A percentile compares a stretch with the other conserved stretches of the same genome.
phyloP scores from a whole-genome alignment of 805 yeast species.

The Hanseniaspora lachancei region DNA sequence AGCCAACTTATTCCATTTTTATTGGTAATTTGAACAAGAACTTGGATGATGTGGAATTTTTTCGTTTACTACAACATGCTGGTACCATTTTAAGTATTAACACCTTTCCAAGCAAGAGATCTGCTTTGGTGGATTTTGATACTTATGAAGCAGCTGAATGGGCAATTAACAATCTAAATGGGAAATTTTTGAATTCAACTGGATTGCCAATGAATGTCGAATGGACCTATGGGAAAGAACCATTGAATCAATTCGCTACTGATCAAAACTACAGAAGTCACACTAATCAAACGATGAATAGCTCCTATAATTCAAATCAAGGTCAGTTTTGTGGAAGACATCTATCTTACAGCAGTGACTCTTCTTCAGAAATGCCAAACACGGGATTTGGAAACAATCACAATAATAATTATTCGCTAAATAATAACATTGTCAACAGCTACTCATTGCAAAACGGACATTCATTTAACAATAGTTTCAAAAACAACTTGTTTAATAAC shows the following conservation, averaged over 20 bases:
- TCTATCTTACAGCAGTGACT: background rate
- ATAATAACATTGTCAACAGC: background rate
- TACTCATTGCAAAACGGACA: background rate
- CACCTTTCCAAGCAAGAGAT: slow-evolving; percentile 66
- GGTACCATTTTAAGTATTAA: slow-evolving; percentile 59
- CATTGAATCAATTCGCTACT: background rate
- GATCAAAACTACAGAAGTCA: background rate
- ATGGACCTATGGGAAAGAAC: slow-evolving; percentile 45
- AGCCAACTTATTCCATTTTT: slow-evolving; percentile 37
- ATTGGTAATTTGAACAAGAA: slow-evolving; percentile 63
- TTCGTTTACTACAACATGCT: slow-evolving; percentile 54
- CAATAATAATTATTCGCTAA: background rate
- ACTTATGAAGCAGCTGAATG: slow-evolving; percentile 60
- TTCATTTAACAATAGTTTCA: background rate
- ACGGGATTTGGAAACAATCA: background rate
- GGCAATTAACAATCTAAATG: slow-evolving; percentile 69
- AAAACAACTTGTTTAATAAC: background rate
- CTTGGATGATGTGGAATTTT: slow-evolving; percentile 47
- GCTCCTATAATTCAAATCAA: background rate
- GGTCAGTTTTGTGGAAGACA: background rate
- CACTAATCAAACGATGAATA: background rate
- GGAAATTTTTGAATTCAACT: slow-evolving; percentile 61
- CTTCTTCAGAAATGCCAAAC: background rate
- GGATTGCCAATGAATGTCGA: slow-evolving; percentile 46
- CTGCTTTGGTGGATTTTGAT: slow-evolving; percentile 65